phyloP scores from a whole-genome alignment of 495 filamentous ascomycete genomes.

The Venustampulla echinocandica region DNA sequence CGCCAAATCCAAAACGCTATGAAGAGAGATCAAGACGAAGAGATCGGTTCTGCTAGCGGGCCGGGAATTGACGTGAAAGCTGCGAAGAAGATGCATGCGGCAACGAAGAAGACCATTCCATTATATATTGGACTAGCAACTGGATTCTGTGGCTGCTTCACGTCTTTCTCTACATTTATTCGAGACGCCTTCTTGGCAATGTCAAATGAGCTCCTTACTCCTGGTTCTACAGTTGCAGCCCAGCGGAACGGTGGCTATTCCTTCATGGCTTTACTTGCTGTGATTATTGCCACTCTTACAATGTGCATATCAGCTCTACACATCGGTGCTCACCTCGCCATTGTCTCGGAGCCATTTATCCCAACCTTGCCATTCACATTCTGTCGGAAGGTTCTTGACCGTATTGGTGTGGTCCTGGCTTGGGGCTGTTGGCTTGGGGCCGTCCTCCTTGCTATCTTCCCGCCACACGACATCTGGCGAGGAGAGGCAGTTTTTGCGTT shows the following conservation, averaged over 20 bases:
- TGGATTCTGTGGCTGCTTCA: constrained; percentile 90
- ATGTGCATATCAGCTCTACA: constrained; percentile 61
- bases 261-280: constrained; percentile 67
- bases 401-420: constrained; percentile 49
- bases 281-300: constrained; percentile 58
- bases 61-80: constrained; percentile 26
- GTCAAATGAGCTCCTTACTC: constrained; percentile 58
- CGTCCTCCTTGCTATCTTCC: constrained; percentile 62
- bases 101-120: constrained; percentile 73
- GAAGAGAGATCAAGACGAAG: constrained; percentile 26
- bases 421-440: constrained; percentile 74
- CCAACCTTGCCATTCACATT: constrained; percentile 51
- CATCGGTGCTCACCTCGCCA: constrained; percentile 69
- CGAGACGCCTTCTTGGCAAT: constrained; percentile 79
- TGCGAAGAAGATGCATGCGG: constrained; percentile 43
- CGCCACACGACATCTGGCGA: constrained; percentile 70
- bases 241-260: constrained; percentile 69
- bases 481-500: constrained; percentile 65
- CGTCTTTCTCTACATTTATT: constrained; percentile 85
- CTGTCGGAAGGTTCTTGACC: constrained; percentile 55
- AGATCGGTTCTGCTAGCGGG: constrained; percentile 17
- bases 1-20: constrained; percentile 25
- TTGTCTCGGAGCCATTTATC: constrained; percentile 44
- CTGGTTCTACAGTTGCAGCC: constrained; percentile 24
- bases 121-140: constrained; percentile 88